phyloP scores from a whole-genome alignment of 371 early-diverging fungal genomes.

The Mucor circinelloides region DNA sequence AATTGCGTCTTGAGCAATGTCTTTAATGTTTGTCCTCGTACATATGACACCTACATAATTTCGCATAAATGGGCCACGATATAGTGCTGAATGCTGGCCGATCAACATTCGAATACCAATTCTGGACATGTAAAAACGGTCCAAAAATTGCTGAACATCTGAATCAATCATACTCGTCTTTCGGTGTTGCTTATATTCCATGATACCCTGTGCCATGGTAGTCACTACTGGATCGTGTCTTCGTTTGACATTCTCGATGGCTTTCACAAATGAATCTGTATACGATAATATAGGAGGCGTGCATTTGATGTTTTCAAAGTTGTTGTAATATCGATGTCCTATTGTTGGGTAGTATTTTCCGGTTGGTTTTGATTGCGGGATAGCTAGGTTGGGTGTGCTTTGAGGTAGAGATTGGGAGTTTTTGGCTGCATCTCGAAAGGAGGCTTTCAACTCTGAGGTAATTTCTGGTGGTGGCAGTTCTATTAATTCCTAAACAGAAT shows the following conservation, averaged over 20 bases:
- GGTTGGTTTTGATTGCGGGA: constrained; percentile 14
- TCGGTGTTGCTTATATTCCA: constrained; percentile 84
- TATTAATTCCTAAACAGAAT: constrained; percentile 61
- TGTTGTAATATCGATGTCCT: constrained; percentile 63
- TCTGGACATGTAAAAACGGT: constrained; percentile 96
- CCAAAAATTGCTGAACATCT: constrained; percentile 90
- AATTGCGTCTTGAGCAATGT: constrained; percentile 87
- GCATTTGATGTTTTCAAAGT: constrained; percentile 60
- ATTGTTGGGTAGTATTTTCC: constrained; percentile 21
- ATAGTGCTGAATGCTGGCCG: constrained; percentile 82
- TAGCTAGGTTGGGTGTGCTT: constrained; percentile 66
- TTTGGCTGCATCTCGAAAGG: constrained; percentile 25
- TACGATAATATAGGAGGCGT: constrained; percentile 76
- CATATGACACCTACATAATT: constrained; percentile 97
- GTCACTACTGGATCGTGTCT: constrained; percentile 95
- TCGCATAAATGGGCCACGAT: constrained; percentile 60
- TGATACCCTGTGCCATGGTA: constrained; percentile 92
- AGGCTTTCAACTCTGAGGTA: constrained; percentile 35
- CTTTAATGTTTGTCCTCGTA: constrained; percentile 82
- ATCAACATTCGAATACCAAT: constrained; percentile 96
- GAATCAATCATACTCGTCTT: constrained; percentile 67
- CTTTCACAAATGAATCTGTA: constrained; percentile 80
- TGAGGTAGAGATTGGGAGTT: constrained; percentile 37
- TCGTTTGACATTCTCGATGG: constrained; percentile 89
- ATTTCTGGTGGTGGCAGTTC: constrained; percentile 72